A percentile compares a stretch with the other conserved stretches of the same genome.
Evolutionary conservation across 2,329 filamentous ascomycete species (phyloP).

Genomic region (Fusarium virguliforme): DNA sequence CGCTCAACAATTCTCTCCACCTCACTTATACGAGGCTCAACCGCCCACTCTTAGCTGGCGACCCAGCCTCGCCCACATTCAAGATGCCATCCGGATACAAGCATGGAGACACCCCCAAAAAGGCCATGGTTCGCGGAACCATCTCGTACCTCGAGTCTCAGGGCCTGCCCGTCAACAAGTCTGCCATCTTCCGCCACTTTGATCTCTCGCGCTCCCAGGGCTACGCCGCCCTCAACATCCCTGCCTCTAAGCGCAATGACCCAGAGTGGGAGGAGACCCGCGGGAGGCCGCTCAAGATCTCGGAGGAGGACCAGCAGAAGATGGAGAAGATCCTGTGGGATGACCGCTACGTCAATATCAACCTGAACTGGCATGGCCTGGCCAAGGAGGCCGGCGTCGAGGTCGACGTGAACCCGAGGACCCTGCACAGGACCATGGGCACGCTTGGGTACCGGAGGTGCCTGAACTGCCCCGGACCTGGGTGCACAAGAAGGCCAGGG

Average conservation of each 20-base stretch:
- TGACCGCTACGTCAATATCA: conserved; percentile 52
- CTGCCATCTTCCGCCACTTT: conserved; percentile 60
- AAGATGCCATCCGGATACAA: conserved; percentile 56
- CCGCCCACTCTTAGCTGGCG: conserved; percentile 5
- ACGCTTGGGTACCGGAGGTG: conserved; percentile 58
- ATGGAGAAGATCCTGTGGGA: conserved; percentile 60
- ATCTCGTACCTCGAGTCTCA: conserved; percentile 60
- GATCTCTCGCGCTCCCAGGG: conserved; percentile 58
- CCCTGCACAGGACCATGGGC: conserved; percentile 58
- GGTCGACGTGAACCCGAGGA: conserved; percentile 55
- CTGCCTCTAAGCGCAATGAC: conserved; percentile 56
- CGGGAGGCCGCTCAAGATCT: conserved; percentile 56
- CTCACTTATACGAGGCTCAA: conserved; percentile 40
- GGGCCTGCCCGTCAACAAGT: conserved; percentile 59
- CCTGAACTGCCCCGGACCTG: conserved; percentile 52
- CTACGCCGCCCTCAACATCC: conserved; percentile 56
- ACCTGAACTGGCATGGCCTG: conserved; percentile 56
- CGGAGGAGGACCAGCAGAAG: conserved; percentile 55
- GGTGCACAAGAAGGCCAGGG: conserved; percentile 53
- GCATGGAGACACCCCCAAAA: conserved; percentile 58
- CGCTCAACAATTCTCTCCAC: conserved; percentile 49
- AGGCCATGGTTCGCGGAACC: conserved; percentile 59
- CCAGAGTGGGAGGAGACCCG: conserved; percentile 60
- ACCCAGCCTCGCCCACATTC: not conserved
- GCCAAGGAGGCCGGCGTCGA: conserved; percentile 56